phyloP scores from a whole-genome alignment of 441 rosid genomes.

The Corymbia calophylla region DNA sequence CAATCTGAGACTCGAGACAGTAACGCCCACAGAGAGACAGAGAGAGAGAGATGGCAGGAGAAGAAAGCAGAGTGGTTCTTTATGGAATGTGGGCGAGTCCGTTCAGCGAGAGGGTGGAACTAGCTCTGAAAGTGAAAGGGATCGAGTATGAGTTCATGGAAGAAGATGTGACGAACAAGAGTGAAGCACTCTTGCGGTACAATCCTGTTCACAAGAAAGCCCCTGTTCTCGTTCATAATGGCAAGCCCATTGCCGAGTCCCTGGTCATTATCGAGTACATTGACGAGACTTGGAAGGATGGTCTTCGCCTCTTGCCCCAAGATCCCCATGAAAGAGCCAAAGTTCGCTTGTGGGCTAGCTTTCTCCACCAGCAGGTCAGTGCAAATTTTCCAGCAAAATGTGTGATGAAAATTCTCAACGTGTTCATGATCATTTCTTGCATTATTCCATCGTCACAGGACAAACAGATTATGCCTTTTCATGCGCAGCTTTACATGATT shows the following conservation, averaged over 20 bases:
- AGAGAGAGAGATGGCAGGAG: not conserved
- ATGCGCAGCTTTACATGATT: not conserved
- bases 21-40: not conserved
- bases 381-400: not conserved
- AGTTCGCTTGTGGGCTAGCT: slow-evolving; percentile 25
- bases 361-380: not conserved
- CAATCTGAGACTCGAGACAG: not conserved
- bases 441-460: not conserved
- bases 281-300: slow-evolving; percentile 19
- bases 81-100: slow-evolving; percentile 12
- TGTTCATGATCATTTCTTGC: not conserved
- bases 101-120: slow-evolving; percentile 17
- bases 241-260: slow-evolving; percentile 18
- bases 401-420: not conserved
- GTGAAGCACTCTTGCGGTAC: slow-evolving; percentile 10
- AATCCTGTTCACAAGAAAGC: slow-evolving; percentile 25
- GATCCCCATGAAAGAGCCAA: slow-evolving; percentile 23
- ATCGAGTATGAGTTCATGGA: slow-evolving; percentile 18
- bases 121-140: slow-evolving; percentile 29
- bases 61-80: not conserved
- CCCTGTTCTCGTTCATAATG: slow-evolving; percentile 26
- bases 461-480: not conserved
- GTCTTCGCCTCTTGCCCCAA: slow-evolving; percentile 11
- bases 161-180: slow-evolving; percentile 29
- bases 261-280: slow-evolving; percentile 22